Conservation (phyloP, 345 rosid species). For the Pugionium cornutum region DNA sequence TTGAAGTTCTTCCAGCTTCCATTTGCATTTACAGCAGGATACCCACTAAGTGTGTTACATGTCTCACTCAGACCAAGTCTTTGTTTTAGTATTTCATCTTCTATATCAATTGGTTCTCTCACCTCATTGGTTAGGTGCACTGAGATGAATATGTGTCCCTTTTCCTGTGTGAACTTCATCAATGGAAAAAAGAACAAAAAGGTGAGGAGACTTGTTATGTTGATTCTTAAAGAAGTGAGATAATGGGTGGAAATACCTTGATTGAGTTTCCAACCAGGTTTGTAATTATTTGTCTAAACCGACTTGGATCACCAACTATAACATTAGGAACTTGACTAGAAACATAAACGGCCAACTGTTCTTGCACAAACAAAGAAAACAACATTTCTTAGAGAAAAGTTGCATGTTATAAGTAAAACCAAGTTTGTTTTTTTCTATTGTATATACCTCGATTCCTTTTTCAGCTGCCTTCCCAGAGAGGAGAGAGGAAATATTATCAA, state of each 20-base stretch:
- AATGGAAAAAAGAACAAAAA: neutral
- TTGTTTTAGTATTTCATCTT: neutral
- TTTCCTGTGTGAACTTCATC: slow-evolving; percentile 64
- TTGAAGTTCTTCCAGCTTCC: slow-evolving; percentile 81
- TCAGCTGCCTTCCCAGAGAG: slow-evolving; percentile 70
- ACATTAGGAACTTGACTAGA: slow-evolving; percentile 76
- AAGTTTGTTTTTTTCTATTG: neutral
- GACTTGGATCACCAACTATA: slow-evolving; percentile 82
- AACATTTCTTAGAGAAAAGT: neutral
- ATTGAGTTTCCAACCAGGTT: slow-evolving; percentile 96
- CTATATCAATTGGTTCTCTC: slow-evolving; percentile 31
- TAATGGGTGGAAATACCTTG: slow-evolving; percentile 48
- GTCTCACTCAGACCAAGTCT: slow-evolving; percentile 25
- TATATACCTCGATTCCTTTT: slow-evolving; percentile 75
- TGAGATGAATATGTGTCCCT: slow-evolving; percentile 76
- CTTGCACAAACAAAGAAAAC: neutral
- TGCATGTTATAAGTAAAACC: neutral
- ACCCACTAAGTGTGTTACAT: slow-evolving; percentile 56
- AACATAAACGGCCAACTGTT: slow-evolving; percentile 81
- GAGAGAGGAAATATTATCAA: slow-evolving; percentile 75
- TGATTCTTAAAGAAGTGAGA: neutral
- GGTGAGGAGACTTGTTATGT: neutral
- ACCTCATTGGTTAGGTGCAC: slow-evolving; percentile 69
- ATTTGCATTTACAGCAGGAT: slow-evolving; percentile 71
- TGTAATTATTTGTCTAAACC: slow-evolving; percentile 83